Percentiles rank a stretch among this genome's conserved stretches.
Conservation (phyloP, 371 early-diverging fungal species). For the Zychaea mexicana region DNA sequence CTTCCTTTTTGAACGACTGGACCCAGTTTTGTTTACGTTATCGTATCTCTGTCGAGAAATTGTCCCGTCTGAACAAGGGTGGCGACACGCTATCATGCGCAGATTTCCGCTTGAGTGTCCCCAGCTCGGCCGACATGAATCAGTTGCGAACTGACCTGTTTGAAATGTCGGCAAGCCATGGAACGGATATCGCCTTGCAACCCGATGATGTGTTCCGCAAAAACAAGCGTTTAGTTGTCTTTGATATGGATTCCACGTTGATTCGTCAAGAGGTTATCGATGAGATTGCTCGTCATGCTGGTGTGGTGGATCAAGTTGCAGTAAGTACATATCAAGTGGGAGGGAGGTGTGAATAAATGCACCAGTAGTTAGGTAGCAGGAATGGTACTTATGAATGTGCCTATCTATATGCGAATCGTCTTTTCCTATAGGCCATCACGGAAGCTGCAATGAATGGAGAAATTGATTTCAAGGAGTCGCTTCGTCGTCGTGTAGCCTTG, state of each 20-base stretch:
- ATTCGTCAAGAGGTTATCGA: constrained; percentile 99
- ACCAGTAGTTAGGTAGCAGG: background rate
- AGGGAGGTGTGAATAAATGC: too few relatives aligned
- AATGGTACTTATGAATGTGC: too few relatives aligned
- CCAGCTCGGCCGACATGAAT: constrained; percentile 60
- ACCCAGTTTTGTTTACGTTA: constrained; percentile 67
- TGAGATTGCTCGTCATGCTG: constrained; percentile 92
- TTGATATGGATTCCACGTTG: constrained; percentile 98
- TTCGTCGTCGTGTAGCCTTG: constrained; percentile 84
- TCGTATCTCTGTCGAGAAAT: constrained; percentile 81
- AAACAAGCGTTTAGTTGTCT: constrained; percentile 92
- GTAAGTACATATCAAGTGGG: constrained; percentile 47
- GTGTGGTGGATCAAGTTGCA: constrained; percentile 90
- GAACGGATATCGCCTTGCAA: constrained; percentile 88
- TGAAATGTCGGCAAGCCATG: constrained; percentile 66
- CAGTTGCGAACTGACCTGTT: constrained; percentile 70
- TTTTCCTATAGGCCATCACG: constrained; percentile 74
- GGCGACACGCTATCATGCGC: constrained; percentile 65
- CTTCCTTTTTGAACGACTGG: constrained; percentile 77
- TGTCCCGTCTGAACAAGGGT: constrained; percentile 71
- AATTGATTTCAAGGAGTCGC: constrained; percentile 93
- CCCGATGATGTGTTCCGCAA: constrained; percentile 85
- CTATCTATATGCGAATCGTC: constrained; percentile 1
- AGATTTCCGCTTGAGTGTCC: constrained; percentile 81
- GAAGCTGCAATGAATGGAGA: constrained; percentile 97